Percentiles rank a stretch among this genome's conserved stretches.
Evolutionary conservation across 202 grass and related monocot genomes (phyloP).

Genomic region (Miscanthus sacchariflorus): DNA sequence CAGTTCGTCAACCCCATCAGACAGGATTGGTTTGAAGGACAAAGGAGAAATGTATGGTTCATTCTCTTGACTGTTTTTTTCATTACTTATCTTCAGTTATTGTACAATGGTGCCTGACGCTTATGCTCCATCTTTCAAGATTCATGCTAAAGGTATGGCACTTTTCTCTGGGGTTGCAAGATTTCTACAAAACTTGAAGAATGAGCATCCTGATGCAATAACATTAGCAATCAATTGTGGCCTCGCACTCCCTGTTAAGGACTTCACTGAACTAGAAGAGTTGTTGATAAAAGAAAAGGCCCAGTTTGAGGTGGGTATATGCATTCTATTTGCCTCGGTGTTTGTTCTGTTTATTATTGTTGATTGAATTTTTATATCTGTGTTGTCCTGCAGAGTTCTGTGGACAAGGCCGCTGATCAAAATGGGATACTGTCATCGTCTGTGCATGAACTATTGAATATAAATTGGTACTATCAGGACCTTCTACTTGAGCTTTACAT

Average conservation of each 20-base stretch:
- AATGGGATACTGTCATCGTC: constrained; percentile 45
- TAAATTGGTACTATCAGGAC: constrained; percentile 92
- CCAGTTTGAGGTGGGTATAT: constrained; percentile 74
- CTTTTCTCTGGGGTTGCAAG: constrained; percentile 78
- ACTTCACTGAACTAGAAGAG: constrained; percentile 75
- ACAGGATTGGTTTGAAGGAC: constrained; percentile 75
- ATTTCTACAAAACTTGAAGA: constrained; percentile 70
- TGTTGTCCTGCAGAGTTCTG: constrained; percentile 57
- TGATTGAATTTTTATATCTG: constrained; percentile 35
- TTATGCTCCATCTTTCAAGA: constrained; percentile 62
- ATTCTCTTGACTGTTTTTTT: constrained; percentile 27
- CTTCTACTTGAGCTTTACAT: constrained; percentile 82
- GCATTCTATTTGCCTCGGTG: constrained; percentile 9
- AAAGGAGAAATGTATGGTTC: constrained; percentile 70
- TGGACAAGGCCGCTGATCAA: constrained; percentile 51
- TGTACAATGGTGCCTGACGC: constrained; percentile 31
- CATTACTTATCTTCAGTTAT: constrained; percentile 28
- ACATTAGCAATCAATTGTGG: constrained; percentile 32
- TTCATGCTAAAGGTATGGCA: constrained; percentile 61
- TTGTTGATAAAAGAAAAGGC: constrained; percentile 75
- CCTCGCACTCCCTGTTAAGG: constrained; percentile 54
- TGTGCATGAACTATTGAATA: constrained; percentile 66
- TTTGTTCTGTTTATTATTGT: constrained; percentile 41
- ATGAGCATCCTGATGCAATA: constrained; percentile 48
- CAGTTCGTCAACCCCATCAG: constrained; percentile 75